These are phyloP conservation scores for Fusarium sp. DNA, from an alignment of 2,329 filamentous ascomycete genomes.

Conservation along the genomic window DNA sequence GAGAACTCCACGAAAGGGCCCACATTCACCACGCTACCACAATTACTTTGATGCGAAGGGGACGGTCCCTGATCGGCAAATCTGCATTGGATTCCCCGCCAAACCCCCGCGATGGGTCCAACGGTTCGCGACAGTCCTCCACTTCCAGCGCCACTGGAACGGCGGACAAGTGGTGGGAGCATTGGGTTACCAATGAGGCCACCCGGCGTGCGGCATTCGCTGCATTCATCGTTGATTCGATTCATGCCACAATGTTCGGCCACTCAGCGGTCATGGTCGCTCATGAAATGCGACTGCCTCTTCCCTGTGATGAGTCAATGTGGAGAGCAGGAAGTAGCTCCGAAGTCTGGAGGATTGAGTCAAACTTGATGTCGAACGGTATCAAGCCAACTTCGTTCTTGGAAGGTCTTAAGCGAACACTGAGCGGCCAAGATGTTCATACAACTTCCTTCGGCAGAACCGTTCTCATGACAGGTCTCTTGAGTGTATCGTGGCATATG, in stretches of 20 bases:
- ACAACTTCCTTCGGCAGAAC: slow-evolving; percentile 95
- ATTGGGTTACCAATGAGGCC: slow-evolving; percentile 95
- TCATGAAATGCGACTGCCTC: slow-evolving; percentile 89
- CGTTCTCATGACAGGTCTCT: slow-evolving; percentile 90
- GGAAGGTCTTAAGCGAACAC: slow-evolving; percentile 88
- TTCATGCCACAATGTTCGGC: slow-evolving; percentile 97
- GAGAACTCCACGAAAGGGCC: slow-evolving; percentile 90
- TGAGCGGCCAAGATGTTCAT: slow-evolving; percentile 85
- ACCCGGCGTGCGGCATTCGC: slow-evolving; percentile 91
- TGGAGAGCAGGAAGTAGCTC: slow-evolving; percentile 91
- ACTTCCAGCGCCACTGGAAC: slow-evolving; percentile 73
- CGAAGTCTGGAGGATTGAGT: slow-evolving; percentile 87
- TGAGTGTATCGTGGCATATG: slow-evolving; percentile 98
- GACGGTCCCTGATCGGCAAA: slow-evolving; percentile 88
- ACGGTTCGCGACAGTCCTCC: slow-evolving; percentile 70
- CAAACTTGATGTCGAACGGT: slow-evolving; percentile 81
- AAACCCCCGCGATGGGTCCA: slow-evolving; percentile 70
- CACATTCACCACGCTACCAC: slow-evolving; percentile 98
- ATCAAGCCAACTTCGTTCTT: slow-evolving; percentile 89
- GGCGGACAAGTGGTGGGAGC: slow-evolving; percentile 91
- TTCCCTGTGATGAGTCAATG: slow-evolving; percentile 91
- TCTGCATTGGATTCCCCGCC: slow-evolving; percentile 87
- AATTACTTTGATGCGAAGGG: slow-evolving; percentile 92
- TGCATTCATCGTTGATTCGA: slow-evolving; percentile 94
- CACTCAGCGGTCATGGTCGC: slow-evolving; percentile 97